Percentiles rank a stretch among this genome's conserved stretches.
Conservation (phyloP, 495 filamentous ascomycete species). For the Aspergillus olivimuriae region DNA sequence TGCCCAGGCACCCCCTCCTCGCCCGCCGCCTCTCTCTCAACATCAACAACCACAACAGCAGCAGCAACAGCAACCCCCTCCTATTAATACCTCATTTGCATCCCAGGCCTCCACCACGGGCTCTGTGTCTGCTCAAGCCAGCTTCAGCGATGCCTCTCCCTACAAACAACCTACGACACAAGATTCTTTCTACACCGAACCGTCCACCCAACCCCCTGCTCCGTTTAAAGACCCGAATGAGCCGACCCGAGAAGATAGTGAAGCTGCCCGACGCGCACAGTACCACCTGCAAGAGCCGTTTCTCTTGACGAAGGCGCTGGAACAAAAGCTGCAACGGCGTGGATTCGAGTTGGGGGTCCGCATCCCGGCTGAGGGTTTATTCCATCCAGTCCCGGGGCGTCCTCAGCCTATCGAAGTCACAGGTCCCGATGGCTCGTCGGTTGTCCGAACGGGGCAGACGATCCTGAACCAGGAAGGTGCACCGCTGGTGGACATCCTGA, state of each 20-base stretch:
- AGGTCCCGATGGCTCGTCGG: constrained; percentile 47
- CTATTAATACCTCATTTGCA: constrained; percentile 36
- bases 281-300: constrained; percentile 56
- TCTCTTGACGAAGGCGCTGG: constrained; percentile 43
- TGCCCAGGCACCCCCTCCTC: constrained; percentile 36
- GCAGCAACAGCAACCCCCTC: constrained; percentile 32
- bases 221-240: constrained; percentile 37
- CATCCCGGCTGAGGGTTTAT: constrained; percentile 58
- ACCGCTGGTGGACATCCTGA: constrained; percentile 65
- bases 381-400: constrained; percentile 43
- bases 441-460: constrained; percentile 50
- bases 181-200: constrained; percentile 29
- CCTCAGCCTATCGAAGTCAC: constrained; percentile 48
- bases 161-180: constrained; percentile 27
- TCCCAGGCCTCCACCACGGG: constrained; percentile 37
- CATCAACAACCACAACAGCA: constrained; percentile 36
- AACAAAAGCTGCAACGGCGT: constrained; percentile 40
- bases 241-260: constrained; percentile 36
- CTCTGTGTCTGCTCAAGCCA: constrained; percentile 28
- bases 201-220: constrained; percentile 22
- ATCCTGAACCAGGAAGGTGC: constrained; percentile 62
- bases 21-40: too few species aligned
- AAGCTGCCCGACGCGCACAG: constrained; percentile 41
- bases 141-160: constrained; percentile 33
- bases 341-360: constrained; percentile 52